Evolutionary conservation across 1,284 basidiomycete genomes (phyloP), one percentile per base, ranked within the genome.

Genomic region (Inonotus hispidus): DNA sequence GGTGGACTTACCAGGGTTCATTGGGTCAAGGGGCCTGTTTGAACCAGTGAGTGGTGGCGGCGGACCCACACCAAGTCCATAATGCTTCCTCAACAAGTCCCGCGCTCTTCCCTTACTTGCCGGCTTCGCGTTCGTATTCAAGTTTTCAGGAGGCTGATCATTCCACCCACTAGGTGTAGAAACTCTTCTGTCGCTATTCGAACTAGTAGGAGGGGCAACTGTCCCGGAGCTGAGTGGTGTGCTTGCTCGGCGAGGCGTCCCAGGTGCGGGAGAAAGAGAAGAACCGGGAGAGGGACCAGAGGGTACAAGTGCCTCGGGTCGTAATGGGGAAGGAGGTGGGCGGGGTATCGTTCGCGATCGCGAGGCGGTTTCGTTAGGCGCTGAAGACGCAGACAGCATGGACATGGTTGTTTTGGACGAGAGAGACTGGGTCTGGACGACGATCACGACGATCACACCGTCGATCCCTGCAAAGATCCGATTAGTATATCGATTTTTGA

Each of bases 51-150:
- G 67, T 19, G 87, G 80, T 16, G 81, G 78, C 23, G 89, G 89
- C 37, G 84, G 83, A 0, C 86, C 85, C 35, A 90, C 74, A 37
- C 85, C 87, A 23, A 93, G 72, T 3, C 91, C 90, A 78, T 93
- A 93, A 68, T 93, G 91, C 67, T 90, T 91, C 68, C 92, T 78
- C 59, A 93, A 69, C 56, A 93, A 69, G 70, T 92, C 89, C 65
- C 87, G 77, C 14, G 90, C 90, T n/a, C 85, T 79, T n/a, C 81
- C 78, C 70, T 87, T 88, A 56, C 39, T 57, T 43, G 53, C 59
- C 27, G 45, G 43, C 16, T 52, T 54, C 25, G 49, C 53, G 16
- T 66, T 53, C 3, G 64, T 53, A n/a, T 61, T 64, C 3, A 63
- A 53, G 16, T 64, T 60, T 13, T 68, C 58, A 11, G 66, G 1